Percentiles rank a stretch among this genome's conserved stretches.
Evolutionary conservation across 2,329 filamentous ascomycete genomes (phyloP).

Genomic region (Parastagonospora nodorum): DNA sequence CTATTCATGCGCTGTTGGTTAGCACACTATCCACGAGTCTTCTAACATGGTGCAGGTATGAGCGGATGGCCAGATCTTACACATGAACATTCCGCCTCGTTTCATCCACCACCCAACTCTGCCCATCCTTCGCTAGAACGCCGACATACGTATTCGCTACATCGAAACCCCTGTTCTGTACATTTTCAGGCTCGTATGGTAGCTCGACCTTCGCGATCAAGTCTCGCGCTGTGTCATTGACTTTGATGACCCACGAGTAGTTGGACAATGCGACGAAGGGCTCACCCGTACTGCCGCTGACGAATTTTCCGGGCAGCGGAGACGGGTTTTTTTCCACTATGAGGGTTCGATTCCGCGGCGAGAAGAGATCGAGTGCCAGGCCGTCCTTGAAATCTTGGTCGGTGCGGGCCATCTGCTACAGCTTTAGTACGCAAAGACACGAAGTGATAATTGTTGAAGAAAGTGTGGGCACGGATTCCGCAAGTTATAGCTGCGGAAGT

Average conservation of each 20-base stretch:
- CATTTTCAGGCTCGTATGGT: constrained; percentile 28
- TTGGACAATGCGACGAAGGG: constrained; percentile 34
- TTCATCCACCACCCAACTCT: constrained; percentile 46
- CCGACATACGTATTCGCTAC: constrained; percentile 18
- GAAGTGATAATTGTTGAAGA: not conserved
- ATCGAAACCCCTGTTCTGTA: constrained; percentile 22
- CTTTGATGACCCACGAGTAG: constrained; percentile 41
- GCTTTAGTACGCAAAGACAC: not conserved
- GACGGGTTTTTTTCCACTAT: constrained; percentile 36
- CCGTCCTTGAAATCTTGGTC: constrained; percentile 44
- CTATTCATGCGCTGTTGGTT: constrained; percentile 2
- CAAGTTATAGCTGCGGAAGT: not conserved
- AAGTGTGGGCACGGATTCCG: not conserved
- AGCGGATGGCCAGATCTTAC: constrained; percentile 2
- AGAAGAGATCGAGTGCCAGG: constrained; percentile 41
- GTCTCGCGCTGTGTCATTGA: constrained; percentile 40
- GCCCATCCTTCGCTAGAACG: constrained; percentile 9
- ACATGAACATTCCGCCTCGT: constrained; percentile 31
- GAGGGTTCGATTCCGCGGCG: constrained; percentile 36
- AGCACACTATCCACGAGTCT: not conserved
- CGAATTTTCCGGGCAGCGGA: constrained; percentile 19
- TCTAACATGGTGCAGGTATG: not conserved
- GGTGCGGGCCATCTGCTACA: constrained; percentile 21
- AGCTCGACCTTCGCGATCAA: constrained; percentile 44
- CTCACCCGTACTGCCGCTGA: constrained; percentile 34